Conservation (phyloP, 23 red algal genomes). For the Gracilaria domingensis region DNA sequence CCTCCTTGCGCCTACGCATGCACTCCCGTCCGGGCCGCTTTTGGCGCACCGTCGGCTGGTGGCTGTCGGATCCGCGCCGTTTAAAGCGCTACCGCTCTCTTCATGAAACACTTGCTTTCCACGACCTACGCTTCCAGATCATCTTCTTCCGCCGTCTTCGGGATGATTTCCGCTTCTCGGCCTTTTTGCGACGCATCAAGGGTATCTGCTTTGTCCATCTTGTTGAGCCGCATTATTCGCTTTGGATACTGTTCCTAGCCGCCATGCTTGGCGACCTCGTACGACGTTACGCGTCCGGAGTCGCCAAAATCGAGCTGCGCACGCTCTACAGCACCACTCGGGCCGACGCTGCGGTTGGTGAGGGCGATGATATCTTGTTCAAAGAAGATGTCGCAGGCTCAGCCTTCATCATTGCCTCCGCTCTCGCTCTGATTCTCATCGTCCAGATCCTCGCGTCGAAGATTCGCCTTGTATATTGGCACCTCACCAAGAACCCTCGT, state of each 20-base stretch:
- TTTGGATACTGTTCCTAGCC: constrained; percentile 54
- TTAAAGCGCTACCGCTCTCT: constrained; percentile 49
- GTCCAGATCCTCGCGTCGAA: constrained; percentile 48
- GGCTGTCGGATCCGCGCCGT: constrained; percentile 43
- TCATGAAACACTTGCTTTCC: constrained; percentile 75
- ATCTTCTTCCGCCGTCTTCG: constrained; percentile 71
- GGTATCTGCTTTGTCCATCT: constrained; percentile 53
- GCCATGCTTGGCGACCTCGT: constrained; percentile 44
- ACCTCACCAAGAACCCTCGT: constrained; percentile 64
- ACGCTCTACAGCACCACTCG: neutral
- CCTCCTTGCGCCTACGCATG: constrained; percentile 16
- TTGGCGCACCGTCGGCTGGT: constrained; percentile 54
- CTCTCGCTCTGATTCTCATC: constrained; percentile 17
- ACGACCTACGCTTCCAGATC: constrained; percentile 85
- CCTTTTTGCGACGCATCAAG: constrained; percentile 75
- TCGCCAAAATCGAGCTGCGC: neutral
- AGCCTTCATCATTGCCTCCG: constrained; percentile 31
- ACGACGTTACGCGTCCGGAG: constrained; percentile 36
- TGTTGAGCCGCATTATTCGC: constrained; percentile 77
- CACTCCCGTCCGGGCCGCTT: constrained; percentile 19
- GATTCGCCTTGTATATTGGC: constrained; percentile 67
- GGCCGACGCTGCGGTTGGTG: neutral
- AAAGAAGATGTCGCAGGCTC: constrained; percentile 20
- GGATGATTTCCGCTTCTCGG: constrained; percentile 77
- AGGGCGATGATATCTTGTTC: neutral